phyloP scores from a whole-genome alignment of 2,329 filamentous ascomycete species.

The Clarireedia homoeocarpa region DNA sequence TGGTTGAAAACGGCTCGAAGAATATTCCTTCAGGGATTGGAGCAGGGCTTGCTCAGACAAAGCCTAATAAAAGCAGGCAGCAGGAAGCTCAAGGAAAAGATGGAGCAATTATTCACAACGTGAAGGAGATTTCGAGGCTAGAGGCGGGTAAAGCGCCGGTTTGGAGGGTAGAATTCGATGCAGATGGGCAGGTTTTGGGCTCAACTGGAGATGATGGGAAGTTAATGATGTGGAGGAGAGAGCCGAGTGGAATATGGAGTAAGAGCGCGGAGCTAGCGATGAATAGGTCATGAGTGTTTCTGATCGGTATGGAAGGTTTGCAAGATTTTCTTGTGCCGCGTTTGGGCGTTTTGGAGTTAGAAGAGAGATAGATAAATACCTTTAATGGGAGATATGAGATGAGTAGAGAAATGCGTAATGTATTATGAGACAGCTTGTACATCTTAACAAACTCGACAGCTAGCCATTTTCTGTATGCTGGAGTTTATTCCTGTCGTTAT shows the following conservation, averaged over 20 bases:
- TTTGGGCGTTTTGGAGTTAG: not conserved
- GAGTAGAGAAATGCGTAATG: too few species aligned
- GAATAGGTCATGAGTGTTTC: conserved; percentile 10
- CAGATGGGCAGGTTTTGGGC: conserved; percentile 63
- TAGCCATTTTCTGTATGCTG: too few species aligned
- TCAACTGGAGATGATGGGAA: conserved; percentile 71
- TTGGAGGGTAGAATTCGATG: conserved; percentile 67
- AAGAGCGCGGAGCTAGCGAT: conserved; percentile 28
- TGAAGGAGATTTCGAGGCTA: conserved; percentile 57
- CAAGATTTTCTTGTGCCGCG: not conserved
- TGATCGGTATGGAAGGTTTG: not conserved
- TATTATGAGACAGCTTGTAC: too few species aligned
- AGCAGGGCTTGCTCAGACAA: conserved; percentile 40
- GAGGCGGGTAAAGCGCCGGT: conserved; percentile 62
- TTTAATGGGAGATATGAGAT: not conserved
- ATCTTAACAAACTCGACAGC: too few species aligned
- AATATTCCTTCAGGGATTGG: conserved; percentile 43
- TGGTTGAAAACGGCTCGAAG: conserved; percentile 22
- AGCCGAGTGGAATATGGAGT: conserved; percentile 25
- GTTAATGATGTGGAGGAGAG: conserved; percentile 52
- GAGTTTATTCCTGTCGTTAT: too few species aligned
- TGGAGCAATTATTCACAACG: conserved; percentile 57
- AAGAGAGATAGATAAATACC: not conserved
- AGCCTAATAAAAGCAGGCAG: conserved; percentile 37
- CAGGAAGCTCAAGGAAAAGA: conserved; percentile 40